phyloP scores from a whole-genome alignment of 2,329 filamentous ascomycete species.

The Myriangium duriaei region DNA sequence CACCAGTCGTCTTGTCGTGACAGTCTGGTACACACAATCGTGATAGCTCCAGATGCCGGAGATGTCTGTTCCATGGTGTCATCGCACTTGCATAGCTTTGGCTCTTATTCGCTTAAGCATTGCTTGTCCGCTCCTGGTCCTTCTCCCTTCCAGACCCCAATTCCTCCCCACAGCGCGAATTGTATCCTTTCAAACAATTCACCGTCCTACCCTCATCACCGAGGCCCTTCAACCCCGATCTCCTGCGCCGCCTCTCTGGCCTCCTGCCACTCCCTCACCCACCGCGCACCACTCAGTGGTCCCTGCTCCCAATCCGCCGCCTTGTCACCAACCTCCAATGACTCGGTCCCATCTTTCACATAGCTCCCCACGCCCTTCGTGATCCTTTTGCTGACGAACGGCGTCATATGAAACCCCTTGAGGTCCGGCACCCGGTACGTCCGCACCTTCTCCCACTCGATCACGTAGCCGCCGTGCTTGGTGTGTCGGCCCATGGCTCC shows the following conservation, averaged over 20 bases:
- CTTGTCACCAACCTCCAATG: background rate
- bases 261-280: background rate
- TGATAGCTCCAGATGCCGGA: no score
- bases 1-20: no score
- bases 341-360: background rate
- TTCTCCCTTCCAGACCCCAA: no score
- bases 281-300: background rate
- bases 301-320: background rate
- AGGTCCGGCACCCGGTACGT: constrained; percentile 75
- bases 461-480: constrained; percentile 67
- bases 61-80: no score
- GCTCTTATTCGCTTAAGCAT: no score
- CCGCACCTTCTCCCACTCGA: constrained; percentile 79
- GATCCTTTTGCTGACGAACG: constrained; percentile 58
- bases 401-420: constrained; percentile 58
- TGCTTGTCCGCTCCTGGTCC: no score
- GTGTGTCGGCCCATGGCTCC: constrained; percentile 80
- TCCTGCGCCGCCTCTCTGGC: background rate
- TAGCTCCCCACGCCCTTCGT: constrained; percentile 26
- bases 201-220: no score
- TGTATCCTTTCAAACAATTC: no score
- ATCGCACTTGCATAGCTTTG: no score
- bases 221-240: no score
- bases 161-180: no score
- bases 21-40: no score